Conservation (phyloP, 495 filamentous ascomycete species). For the Neurospora africana region DNA sequence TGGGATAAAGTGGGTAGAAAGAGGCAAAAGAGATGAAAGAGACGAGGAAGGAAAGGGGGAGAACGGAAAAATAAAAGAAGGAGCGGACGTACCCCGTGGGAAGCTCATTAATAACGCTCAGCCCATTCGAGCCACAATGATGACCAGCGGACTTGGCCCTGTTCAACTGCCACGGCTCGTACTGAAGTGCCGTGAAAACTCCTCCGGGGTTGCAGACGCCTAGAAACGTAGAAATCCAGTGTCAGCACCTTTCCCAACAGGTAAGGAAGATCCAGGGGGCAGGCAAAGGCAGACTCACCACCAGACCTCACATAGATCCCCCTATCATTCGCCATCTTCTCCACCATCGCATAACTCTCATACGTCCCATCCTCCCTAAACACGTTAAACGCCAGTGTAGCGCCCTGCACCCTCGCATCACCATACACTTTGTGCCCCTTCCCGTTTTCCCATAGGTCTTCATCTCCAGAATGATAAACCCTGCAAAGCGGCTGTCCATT, state of each 20-base stretch:
- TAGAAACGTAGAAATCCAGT: neutral
- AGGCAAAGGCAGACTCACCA: constrained; percentile 35
- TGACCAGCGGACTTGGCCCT: constrained; percentile 52
- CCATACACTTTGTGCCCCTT: constrained; percentile 29
- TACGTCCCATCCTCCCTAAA: constrained; percentile 41
- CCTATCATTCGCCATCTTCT: constrained; percentile 48
- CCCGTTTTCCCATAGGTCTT: constrained; percentile 2
- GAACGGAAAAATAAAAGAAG: neutral
- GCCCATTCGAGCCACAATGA: constrained; percentile 37
- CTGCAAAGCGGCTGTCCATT: constrained; percentile 48
- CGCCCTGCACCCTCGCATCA: constrained; percentile 52
- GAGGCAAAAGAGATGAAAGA: neutral
- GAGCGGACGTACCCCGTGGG: constrained; percentile 18
- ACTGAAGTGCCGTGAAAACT: constrained; percentile 32
- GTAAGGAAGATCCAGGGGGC: no score
- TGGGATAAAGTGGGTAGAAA: neutral
- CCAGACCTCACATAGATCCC: constrained; percentile 62
- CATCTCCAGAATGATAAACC: constrained; percentile 47
- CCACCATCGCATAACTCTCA: constrained; percentile 49
- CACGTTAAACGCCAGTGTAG: constrained; percentile 64
- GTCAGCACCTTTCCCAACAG: neutral
- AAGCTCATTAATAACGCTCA: constrained; percentile 22
- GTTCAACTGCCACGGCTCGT: constrained; percentile 50
- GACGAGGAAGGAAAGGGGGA: neutral
- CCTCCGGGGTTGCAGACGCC: constrained; percentile 38